Evolutionary conservation across 768 basidiomycete genomes (phyloP), one percentile per base, ranked within the genome.

Genomic region (Auriscalpium orientale): DNA sequence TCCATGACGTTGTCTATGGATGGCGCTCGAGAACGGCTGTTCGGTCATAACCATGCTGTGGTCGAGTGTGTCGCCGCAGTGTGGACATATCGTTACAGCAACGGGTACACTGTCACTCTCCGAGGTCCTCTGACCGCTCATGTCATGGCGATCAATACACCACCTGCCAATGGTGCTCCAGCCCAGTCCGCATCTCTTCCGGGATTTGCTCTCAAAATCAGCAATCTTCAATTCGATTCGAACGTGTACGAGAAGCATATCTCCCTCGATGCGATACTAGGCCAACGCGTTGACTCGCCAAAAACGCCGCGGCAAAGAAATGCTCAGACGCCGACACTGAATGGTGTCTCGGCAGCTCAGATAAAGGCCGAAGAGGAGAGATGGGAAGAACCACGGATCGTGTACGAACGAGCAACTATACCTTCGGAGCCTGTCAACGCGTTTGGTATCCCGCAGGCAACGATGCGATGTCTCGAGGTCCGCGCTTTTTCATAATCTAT

Each of bases 391-490:
- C 83, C 82, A 8, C 70, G 82, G 55, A 70, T 82, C 44, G 62
- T 78, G 49, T 81, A 88, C 48, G 81, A 83, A 16, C 73, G 73
- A 37, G 86, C 80, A 35, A 74, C 75, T n/a, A 80, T 91, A 61
- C 90, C 91, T 12, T 81, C 82, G 5, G 89, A 91, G 63, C 90
- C 90, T 9, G 87, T 92, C 51, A 91, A 91, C 64, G 87, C 87
- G 20, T 92, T 91, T 70, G 90, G 90, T 5, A 89, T 92, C 53
- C 89, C 90, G 7, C 89, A 91, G 66, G 89, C 88, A 3, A 90
- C 90, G 16, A 91, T 91, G 91, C 77, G 90, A 53, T 91, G 89
- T 77, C 72, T 92, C 37, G 90, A 92, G 79, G 86, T 87, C 55
- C 55, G 77, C 67, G 49, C 36, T 58, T 21, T 21, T 16, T 51